Conservation (phyloP, 2,329 filamentous ascomycete genomes). For the Fusarium siculi region DNA sequence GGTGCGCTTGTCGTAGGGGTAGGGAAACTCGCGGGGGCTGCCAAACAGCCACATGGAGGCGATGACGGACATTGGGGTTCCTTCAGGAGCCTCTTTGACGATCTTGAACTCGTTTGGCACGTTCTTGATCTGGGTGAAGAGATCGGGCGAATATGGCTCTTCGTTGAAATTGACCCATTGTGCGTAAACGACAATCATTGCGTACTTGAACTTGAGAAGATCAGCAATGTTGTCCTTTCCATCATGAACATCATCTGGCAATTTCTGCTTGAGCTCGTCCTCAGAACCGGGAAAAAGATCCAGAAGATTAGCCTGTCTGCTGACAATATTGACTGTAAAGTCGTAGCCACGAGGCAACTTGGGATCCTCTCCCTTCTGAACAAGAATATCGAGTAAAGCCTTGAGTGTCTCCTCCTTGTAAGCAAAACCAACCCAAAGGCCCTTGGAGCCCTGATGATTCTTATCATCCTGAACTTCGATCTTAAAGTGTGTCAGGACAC, state of each 20-base stretch:
- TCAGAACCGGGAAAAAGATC: not conserved
- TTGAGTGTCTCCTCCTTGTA: not conserved
- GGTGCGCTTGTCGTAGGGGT: constrained; percentile 59
- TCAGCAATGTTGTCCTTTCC: not conserved
- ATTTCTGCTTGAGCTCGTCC: not conserved
- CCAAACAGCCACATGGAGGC: constrained; percentile 54
- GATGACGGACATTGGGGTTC: not conserved
- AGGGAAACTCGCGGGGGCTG: constrained; percentile 57
- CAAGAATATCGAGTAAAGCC: not conserved
- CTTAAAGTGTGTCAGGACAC: constrained; percentile 47
- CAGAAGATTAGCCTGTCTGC: not conserved
- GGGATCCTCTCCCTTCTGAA: not conserved
- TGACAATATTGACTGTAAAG: not conserved
- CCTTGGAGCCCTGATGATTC: not conserved
- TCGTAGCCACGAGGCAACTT: not conserved
- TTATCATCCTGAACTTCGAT: not conserved
- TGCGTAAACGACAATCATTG: not conserved
- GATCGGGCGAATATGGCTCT: not conserved
- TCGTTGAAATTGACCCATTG: not conserved
- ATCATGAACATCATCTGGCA: constrained; percentile 14
- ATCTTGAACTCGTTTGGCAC: not conserved
- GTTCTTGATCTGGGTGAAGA: not conserved
- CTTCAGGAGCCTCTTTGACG: not conserved
- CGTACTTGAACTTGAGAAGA: constrained; percentile 1
- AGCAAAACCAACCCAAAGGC: not conserved